Conservation (phyloP, 306 rosid genomes). For the Malus orientalis region DNA sequence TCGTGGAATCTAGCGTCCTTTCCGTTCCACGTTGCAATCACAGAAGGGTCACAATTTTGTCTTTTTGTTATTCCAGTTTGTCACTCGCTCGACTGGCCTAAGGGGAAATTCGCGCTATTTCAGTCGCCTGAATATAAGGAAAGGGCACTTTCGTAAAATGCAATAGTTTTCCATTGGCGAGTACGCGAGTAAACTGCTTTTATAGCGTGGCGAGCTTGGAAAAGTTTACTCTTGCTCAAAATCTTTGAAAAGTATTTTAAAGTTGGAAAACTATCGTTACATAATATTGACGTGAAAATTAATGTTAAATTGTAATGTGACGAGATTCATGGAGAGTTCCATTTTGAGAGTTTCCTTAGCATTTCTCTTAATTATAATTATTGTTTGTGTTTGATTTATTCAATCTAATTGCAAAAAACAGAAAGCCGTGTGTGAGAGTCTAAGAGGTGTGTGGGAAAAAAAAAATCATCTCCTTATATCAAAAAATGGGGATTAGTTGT, state of each 20-base stretch:
- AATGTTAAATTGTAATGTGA: no score
- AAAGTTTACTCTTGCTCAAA: background rate
- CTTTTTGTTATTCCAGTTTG: background rate
- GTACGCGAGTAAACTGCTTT: background rate
- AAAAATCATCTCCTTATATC: no score
- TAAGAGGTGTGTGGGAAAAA: no score
- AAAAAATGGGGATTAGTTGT: no score
- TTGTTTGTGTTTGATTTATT: no score
- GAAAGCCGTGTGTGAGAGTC: no score
- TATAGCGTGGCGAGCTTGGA: background rate
- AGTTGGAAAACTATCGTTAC: no score
- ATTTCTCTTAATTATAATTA: no score
- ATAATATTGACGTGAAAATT: no score
- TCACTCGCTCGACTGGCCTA: background rate
- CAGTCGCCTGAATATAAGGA: background rate
- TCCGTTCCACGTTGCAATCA: slow-evolving; percentile 24
- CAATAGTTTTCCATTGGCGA: background rate
- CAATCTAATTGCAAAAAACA: no score
- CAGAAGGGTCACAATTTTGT: background rate
- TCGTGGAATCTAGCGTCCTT: slow-evolving; percentile 7
- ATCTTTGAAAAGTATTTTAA: background rate
- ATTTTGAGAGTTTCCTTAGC: no score
- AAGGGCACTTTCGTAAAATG: background rate
- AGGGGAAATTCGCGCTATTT: background rate
- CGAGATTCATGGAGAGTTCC: fast-evolving